A percentile compares a stretch with the other conserved stretches of the same genome.
Evolutionary conservation across 2,329 filamentous ascomycete species (phyloP).

Genomic region (Trichoderma sp.): DNA sequence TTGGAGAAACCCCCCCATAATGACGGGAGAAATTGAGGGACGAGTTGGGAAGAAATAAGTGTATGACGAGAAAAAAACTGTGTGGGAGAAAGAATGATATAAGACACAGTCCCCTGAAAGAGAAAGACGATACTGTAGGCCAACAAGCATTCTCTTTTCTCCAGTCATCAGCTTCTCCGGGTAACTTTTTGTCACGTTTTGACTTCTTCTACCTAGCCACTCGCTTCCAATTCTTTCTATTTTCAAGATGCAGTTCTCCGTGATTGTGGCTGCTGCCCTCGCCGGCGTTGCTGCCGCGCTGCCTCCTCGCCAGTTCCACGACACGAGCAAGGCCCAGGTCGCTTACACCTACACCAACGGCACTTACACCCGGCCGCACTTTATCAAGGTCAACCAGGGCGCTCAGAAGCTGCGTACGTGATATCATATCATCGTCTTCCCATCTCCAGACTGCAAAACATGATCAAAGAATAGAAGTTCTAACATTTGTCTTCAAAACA

Average conservation of each 20-base stretch:
- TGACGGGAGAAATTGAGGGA: too few relatives aligned
- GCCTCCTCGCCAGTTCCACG: not conserved
- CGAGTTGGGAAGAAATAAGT: too few relatives aligned
- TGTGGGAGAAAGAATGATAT: too few relatives aligned
- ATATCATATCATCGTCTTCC: too few relatives aligned
- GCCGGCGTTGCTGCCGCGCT: slow-evolving; percentile 14
- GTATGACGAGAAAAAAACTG: too few relatives aligned
- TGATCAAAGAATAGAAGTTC: slow-evolving; percentile 7
- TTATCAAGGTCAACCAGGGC: not conserved
- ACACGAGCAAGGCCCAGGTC: slow-evolving; percentile 1
- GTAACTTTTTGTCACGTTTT: not conserved
- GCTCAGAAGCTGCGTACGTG: slow-evolving; percentile 9
- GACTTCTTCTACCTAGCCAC: not conserved
- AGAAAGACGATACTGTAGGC: too few relatives aligned
- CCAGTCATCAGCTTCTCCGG: not conserved
- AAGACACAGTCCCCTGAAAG: too few relatives aligned
- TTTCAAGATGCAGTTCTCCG: slow-evolving; percentile 22
- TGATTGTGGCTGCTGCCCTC: slow-evolving; percentile 11
- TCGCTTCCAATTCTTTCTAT: not conserved
- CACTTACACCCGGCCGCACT: slow-evolving; percentile 10
- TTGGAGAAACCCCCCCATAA: not conserved
- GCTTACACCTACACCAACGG: slow-evolving; percentile 17
- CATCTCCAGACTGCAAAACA: not conserved
- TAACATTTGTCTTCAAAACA: not conserved
- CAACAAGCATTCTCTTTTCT: not conserved